These are phyloP conservation scores for Melastoma malabathricum DNA, from an alignment of 345 rosid species.

Conservation along the genomic window DNA sequence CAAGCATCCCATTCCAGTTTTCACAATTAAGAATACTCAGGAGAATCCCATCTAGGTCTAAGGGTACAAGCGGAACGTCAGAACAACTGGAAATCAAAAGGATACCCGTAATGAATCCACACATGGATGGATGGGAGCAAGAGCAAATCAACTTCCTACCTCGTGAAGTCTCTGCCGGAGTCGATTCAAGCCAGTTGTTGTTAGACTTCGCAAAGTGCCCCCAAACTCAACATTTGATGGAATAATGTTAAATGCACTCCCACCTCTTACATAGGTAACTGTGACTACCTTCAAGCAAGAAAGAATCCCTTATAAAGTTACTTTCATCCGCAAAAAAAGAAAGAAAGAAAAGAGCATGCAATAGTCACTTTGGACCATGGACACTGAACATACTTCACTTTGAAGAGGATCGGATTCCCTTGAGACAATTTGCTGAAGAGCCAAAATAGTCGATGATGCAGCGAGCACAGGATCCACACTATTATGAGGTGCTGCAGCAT, in stretches of 20 bases:
- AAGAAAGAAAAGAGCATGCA: neutral
- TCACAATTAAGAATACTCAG: too few relatives aligned
- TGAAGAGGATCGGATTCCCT: conserved; percentile 73
- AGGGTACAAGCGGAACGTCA: too few relatives aligned
- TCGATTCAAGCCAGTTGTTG: conserved; percentile 51
- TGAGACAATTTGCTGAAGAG: conserved; percentile 66
- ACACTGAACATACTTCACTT: conserved; percentile 25
- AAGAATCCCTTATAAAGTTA: neutral
- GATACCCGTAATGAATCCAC: neutral
- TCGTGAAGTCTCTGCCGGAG: conserved; percentile 53
- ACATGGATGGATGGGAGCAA: too few relatives aligned
- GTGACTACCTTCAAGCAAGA: conserved; percentile 52
- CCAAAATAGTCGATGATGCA: conserved; percentile 53
- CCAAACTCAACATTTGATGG: conserved; percentile 62
- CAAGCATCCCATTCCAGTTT: too few relatives aligned
- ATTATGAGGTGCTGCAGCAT: conserved; percentile 44
- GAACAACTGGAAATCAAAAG: neutral
- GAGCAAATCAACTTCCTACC: conserved; percentile 20
- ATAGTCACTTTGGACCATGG: too few relatives aligned
- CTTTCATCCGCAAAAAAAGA: neutral
- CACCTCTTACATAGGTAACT: conserved; percentile 52
- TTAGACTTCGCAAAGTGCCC: conserved; percentile 83
- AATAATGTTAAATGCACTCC: conserved; percentile 35
- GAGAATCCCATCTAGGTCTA: too few relatives aligned
- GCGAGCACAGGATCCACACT: conserved; percentile 58